Evolutionary conservation across 352 stramenopile genomes (phyloP), one percentile per base, ranked within the genome.

Genomic region (Globisporangium lucens): DNA sequence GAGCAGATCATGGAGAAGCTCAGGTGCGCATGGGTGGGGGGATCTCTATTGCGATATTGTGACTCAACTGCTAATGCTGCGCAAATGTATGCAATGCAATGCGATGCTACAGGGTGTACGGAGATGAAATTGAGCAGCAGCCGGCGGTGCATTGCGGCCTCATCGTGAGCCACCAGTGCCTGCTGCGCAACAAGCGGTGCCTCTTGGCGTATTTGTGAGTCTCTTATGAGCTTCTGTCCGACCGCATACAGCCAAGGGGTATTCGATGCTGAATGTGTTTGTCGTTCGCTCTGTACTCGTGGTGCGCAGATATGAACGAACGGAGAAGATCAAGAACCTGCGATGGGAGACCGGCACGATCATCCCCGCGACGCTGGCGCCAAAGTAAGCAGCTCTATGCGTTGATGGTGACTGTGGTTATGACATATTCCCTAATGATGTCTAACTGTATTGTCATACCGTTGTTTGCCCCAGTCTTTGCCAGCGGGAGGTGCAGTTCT

Each of bases 151-250:
- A 91, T 56, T 93, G 86, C 63, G 80, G 85, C 2, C 74, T 97
- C n/a, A 85, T 96, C 63, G 81, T 97, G 64, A 95, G 82, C 69
- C 89, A 97, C 72, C 86, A 96, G 78, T 94, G 86, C 66, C 72
- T 97, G 30, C 75, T 96, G 65, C 90, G 89, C 67, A 97, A 97
- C 77, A 97, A 97, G 73, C 89, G 91, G 43, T 96, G 87, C 64
- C 63, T 97, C 10, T 73, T 97, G 35, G 83, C 90, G 1, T 97
- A 97, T 63, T 63, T 97, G 84, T 96, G 76, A n/a, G 71, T 70
- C 12, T 6, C 30, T 68, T 30, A 27, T 27, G 5, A 20, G 24
- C 12, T 57, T 17, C 36, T 5, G 10, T 2, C 36, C 22, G 5
- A 43, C 10, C 10, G 22, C 36, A 2, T n/a, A n/a, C 4, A 27